Base-by-base conservation (phyloP, 2,329 filamentous ascomycete species). In the Albifimbria verrucaria region DNA sequence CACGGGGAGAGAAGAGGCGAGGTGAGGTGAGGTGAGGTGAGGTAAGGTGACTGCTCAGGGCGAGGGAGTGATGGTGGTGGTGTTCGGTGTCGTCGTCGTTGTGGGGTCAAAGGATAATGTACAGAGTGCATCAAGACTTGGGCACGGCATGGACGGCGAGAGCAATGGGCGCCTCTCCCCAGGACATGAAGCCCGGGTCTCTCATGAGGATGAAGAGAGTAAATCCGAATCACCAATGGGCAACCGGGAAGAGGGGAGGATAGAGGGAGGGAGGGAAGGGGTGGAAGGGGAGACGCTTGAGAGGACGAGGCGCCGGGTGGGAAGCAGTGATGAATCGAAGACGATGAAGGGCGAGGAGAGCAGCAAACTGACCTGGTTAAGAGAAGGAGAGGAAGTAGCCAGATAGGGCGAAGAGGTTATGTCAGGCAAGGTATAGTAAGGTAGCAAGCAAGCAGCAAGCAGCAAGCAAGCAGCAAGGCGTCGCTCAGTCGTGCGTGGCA, bases 341-440 rank as follows among this genome's bases (percentile, higher is more conserved):
- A 48, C 56, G 57, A 53, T 56, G 52, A 43, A 48, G 51, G 47
- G 56, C 51, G 55, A 55, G 50, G 61, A 52, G 52, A 59, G 55
- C 57, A 54, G 56, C 51, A 28, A 57, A 68, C 65, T 65, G 62
- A 68, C 66, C 62, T 67, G 51, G 55, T 58, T 59, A 54, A 57
- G 57, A 62, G 60, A 55, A 56, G 51, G 57, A 50, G 59, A 62
- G 63, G 62, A 61, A 62, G 61, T 63, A 65, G 62, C 55, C 53
- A 57, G 57, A 65, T 59, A 62, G 62, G 56, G 54, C 65, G 54
- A 64, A 57, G 55, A 55, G 59, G 56, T 53, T 52, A 39, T 12
- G 32, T 39, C 32, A 39, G 32, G 12, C 18, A 12, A 39, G 32
- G 32, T 39, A 6, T 4, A n/a, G 32, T 15, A 6, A 5, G 32